phyloP scores from a whole-genome alignment of 495 filamentous ascomycete species.

The Hyaloscypha bicolor region DNA sequence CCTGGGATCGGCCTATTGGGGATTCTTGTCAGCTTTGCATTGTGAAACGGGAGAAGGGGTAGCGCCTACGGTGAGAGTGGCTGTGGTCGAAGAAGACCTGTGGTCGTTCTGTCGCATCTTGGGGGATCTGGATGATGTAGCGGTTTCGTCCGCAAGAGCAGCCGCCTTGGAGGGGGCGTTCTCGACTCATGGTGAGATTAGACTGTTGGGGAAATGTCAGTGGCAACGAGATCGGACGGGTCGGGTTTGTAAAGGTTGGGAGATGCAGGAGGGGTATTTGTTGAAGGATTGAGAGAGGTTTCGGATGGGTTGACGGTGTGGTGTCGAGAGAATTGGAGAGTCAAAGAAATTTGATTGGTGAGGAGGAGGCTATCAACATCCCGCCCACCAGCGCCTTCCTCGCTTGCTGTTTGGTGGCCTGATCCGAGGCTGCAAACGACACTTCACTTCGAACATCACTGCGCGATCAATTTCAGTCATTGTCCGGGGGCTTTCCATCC shows the following conservation, averaged over 20 bases:
- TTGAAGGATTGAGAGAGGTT: not conserved
- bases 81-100: slow-evolving; percentile 74
- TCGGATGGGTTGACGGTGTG: not conserved
- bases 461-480: not conserved
- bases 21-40: slow-evolving; percentile 10
- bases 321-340: not conserved
- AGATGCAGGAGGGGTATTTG: not conserved
- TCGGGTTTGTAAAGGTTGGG: not conserved
- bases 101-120: slow-evolving; percentile 52
- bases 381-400: not conserved
- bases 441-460: not conserved
- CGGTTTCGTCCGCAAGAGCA: slow-evolving; percentile 86
- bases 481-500: too few relatives aligned
- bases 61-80: slow-evolving; percentile 53
- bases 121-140: slow-evolving; percentile 72
- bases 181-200: not conserved
- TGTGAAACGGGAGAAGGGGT: slow-evolving; percentile 1
- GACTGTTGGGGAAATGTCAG: not conserved
- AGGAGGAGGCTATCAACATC: not conserved
- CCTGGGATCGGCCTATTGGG: slow-evolving; percentile 62
- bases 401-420: not conserved
- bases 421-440: not conserved
- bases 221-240: not conserved
- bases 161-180: slow-evolving; percentile 64
- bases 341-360: not conserved